Evolutionary conservation across 176 grass and related monocot species (phyloP), one percentile per base, ranked within the genome.

Genomic region (Poa annua): DNA sequence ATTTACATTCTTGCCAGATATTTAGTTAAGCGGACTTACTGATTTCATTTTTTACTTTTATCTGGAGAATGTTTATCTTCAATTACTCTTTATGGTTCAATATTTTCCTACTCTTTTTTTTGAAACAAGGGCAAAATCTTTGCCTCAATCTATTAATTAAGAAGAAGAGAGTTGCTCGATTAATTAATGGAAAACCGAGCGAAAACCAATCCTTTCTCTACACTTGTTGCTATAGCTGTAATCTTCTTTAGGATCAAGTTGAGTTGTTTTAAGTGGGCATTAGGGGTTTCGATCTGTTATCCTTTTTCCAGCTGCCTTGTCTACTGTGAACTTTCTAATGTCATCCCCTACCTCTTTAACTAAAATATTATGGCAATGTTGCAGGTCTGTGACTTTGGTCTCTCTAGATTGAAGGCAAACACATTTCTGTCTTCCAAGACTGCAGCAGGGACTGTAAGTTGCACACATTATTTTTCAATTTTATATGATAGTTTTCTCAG

Each of bases 391-490:
- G 94, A 93, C 71, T 97, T 97, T 81, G 91, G 91, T 69, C 89
- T 97, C 55, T 97, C 94, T 12, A 84, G 89, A 89, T 84, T 97
- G 64, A 97, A 97, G 89, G 89, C 91, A 51, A 93, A 93, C 69
- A 97, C 94, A 54, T 97, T 90, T 93, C 60, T 97, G 24, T 97
- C 94, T 21, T 97, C 91, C 41, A 93, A 91, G 78, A 89, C 91
- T 88, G 86, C 87, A 79, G 94, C 94, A 78, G 94, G 94, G 56
- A 97, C 89, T 80, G 94, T 97, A 86, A 86, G 87, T 85, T 77
- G 49, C 54, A 22, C 26, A 24, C 15, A 61, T 51, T 77, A 14
- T 35, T 39, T 7, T 59, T 50, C n/a, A 25, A 22, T 76, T 71
- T 70, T 44, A 29, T 69, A 41, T 34, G 24, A 73, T 88, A 19